A percentile compares a stretch with the other conserved stretches of the same genome.
Evolutionary conservation across 495 filamentous ascomycete species (phyloP).

Genomic region (Talaromyces stipitatus): DNA sequence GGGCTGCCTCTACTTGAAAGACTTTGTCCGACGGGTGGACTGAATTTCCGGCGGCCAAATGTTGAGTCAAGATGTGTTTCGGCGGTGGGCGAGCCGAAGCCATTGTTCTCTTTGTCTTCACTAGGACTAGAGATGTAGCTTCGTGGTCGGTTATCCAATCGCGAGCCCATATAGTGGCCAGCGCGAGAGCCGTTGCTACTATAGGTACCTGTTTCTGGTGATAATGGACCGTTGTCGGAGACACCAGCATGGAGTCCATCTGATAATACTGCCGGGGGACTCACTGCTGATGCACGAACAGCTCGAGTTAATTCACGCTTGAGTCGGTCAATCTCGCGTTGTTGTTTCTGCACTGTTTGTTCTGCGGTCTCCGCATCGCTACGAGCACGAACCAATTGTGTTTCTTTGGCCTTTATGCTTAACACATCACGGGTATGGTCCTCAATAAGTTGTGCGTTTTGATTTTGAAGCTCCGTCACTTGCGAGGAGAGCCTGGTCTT

Average conservation of each 20-base stretch:
- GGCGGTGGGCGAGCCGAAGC: constrained; percentile 31
- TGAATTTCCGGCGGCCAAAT: constrained; percentile 35
- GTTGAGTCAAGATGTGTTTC: constrained; percentile 25
- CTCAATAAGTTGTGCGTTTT: constrained; percentile 95
- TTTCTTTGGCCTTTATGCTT: constrained; percentile 96
- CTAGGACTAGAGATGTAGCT: constrained; percentile 68
- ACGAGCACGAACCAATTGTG: constrained; percentile 85
- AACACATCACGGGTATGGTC: constrained; percentile 94
- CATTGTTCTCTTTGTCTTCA: constrained; percentile 73
- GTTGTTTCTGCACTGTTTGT: constrained; percentile 69
- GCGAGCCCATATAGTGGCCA: constrained; percentile 28
- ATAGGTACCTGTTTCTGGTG: constrained; percentile 28
- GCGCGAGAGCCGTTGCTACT: constrained; percentile 22
- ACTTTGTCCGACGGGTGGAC: constrained; percentile 37
- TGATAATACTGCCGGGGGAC: constrained; percentile 25
- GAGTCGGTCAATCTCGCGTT: constrained; percentile 83
- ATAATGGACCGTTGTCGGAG: constrained; percentile 25
- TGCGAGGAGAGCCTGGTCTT: constrained; percentile 66
- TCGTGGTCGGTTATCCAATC: constrained; percentile 43
- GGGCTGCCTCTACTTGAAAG: constrained; percentile 54
- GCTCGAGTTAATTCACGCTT: constrained; percentile 63
- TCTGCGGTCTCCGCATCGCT: constrained; percentile 86
- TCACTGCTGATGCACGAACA: constrained; percentile 35
- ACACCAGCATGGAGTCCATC: constrained; percentile 29
- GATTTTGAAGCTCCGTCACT: constrained; percentile 82